phyloP scores from a whole-genome alignment of 1,139 yeast genomes.

The Zygoascus hellenicus region DNA sequence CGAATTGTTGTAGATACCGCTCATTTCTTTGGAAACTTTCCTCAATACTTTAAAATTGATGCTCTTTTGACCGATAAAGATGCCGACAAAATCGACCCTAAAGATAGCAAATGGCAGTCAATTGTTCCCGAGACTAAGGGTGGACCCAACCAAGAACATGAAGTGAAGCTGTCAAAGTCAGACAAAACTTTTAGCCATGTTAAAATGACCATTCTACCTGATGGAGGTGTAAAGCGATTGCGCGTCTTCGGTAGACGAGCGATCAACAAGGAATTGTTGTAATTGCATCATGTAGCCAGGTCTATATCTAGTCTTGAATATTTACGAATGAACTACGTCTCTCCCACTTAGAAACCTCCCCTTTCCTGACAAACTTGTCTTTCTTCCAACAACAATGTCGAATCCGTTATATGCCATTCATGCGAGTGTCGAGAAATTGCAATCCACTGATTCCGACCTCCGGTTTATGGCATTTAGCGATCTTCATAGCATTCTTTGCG shows the following conservation, averaged over 20 bases:
- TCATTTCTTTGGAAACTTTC: slow-evolving; percentile 89
- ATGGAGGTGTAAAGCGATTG: slow-evolving; percentile 90
- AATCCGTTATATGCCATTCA: slow-evolving; percentile 10
- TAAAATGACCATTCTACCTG: slow-evolving; percentile 79
- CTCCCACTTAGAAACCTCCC: too few species aligned
- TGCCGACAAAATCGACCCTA: slow-evolving; percentile 28
- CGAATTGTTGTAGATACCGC: slow-evolving; percentile 81
- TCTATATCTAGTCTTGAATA: too few species aligned
- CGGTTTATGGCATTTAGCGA: slow-evolving; percentile 86
- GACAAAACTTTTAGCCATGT: slow-evolving; percentile 52
- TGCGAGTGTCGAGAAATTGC: slow-evolving; percentile 25
- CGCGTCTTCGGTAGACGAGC: slow-evolving; percentile 67
- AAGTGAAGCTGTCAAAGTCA: slow-evolving; percentile 36
- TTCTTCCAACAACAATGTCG: slow-evolving; percentile 7
- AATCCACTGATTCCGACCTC: slow-evolving; percentile 63
- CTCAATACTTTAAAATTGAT: slow-evolving; percentile 65
- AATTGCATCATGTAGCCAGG: background rate
- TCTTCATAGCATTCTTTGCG: slow-evolving; percentile 45
- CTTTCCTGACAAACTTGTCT: background rate
- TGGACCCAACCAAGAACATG: slow-evolving; percentile 74
- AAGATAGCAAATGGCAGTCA: slow-evolving; percentile 50
- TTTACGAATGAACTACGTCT: too few species aligned
- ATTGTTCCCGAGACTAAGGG: slow-evolving; percentile 69
- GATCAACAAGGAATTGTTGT: background rate
- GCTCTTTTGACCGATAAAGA: slow-evolving; percentile 37